These are phyloP conservation scores for Ascochyta rabiei DNA, from an alignment of 2,329 filamentous ascomycete genomes.

Conservation along the genomic window DNA sequence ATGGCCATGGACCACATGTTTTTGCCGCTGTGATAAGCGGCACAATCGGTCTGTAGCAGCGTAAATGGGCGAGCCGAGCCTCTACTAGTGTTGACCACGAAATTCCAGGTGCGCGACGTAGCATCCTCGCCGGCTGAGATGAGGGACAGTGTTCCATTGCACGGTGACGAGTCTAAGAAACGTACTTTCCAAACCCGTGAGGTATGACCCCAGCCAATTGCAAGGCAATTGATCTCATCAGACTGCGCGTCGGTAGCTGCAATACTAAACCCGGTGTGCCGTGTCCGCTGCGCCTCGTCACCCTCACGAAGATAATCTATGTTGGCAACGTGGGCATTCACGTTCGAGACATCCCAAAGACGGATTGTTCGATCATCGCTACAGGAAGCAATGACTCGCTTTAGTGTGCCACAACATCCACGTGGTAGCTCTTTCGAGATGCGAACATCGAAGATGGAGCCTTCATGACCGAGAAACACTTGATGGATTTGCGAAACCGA, in stretches of 20 bases:
- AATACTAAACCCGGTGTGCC: slow-evolving; percentile 55
- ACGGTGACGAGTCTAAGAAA: slow-evolving; percentile 58
- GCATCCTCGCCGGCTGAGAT: slow-evolving; percentile 88
- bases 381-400: slow-evolving; percentile 81
- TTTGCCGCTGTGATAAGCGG: slow-evolving; percentile 78
- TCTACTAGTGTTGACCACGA: slow-evolving; percentile 16
- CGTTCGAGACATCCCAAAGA: slow-evolving; percentile 79
- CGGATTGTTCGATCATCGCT: slow-evolving; percentile 92
- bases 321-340: slow-evolving; percentile 10
- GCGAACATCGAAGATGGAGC: slow-evolving; percentile 88
- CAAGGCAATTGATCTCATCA: slow-evolving; percentile 56
- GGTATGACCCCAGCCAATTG: slow-evolving; percentile 80
- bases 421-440: slow-evolving; percentile 62
- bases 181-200: slow-evolving; percentile 89
- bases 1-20: slow-evolving; percentile 76
- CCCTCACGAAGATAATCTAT: slow-evolving; percentile 32
- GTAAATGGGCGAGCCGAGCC: slow-evolving; percentile 25
- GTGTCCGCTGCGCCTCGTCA: slow-evolving; percentile 30
- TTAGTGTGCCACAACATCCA: slow-evolving; percentile 45
- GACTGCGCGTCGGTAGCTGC: slow-evolving; percentile 30
- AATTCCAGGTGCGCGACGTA: slow-evolving; percentile 73
- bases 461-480: slow-evolving; percentile 76
- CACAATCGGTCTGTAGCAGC: slow-evolving; percentile 62
- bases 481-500: slow-evolving; percentile 55
- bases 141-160: slow-evolving; percentile 54